Evolutionary conservation across 768 basidiomycete genomes (phyloP), one percentile per base, ranked within the genome.

Genomic region (Coprinellus aureogranulatus): DNA sequence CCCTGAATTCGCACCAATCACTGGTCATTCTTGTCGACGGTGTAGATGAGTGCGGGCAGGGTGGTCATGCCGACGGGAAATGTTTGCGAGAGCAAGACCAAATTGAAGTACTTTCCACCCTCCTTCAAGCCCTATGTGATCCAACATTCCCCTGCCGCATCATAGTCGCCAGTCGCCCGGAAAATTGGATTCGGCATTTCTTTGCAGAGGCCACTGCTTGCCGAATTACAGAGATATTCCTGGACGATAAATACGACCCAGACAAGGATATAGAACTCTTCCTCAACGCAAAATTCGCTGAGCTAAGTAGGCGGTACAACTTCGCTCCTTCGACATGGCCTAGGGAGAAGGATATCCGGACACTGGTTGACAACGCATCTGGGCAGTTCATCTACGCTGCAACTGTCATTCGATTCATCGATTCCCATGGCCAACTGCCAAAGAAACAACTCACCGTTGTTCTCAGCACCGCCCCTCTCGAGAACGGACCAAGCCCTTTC

Each of bases 381-480:
- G 54, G 54, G 3, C 54, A 55, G 30, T 48, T 55, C 31, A 55
- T 55, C n/a, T 55, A 55, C 28, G 54, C 42, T 10, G 54, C 54
- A 22, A 55, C 54, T 11, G 54, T 48, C 5, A 30, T 47, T 16
- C 40, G 28, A 6, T 55, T 34, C 31, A 37, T 55, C 27, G 28
- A 46, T 18, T 42, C 22, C 10, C 42, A 11, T 4, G 18, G 10
- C 5, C 3, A 18, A 4, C 9, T 12, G 8, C 53, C 53, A 2
- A 3, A 22, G 41, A 4, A 54, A 2, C 20, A 44, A n/a, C 16
- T 54, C 22, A 27, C 5, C 11, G 16, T 54, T n/a, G 42, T 54
- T 26, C 53, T 54, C 40, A 44, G 18, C 5, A 22, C 9, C 22
- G 30, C n/a, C 2, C 30, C 22, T 18, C 34, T n/a, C n/a, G 4